phyloP scores from a whole-genome alignment of 345 rosid species.

The Pistacia atlantica region DNA sequence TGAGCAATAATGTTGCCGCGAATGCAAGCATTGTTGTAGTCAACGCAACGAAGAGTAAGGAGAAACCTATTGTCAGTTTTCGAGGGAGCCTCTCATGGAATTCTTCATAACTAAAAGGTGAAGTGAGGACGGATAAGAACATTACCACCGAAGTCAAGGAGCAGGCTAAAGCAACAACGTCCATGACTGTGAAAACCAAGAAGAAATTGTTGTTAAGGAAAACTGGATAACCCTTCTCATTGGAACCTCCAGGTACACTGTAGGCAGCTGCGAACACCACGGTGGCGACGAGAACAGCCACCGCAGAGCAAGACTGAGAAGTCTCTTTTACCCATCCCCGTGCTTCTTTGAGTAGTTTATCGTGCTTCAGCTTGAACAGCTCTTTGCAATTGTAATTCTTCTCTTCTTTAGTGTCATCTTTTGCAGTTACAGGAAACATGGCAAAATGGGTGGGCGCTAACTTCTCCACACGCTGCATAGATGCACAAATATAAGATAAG shows the following conservation, averaged over 20 bases:
- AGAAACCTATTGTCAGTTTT: no score
- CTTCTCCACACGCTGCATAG: neutral
- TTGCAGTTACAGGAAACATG: neutral
- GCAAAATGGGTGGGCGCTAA: neutral
- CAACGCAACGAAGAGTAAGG: no score
- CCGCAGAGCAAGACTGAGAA: constrained; percentile 31
- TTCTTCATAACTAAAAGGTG: constrained; percentile 14
- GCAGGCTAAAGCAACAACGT: constrained; percentile 17
- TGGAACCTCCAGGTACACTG: neutral
- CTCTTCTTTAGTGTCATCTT: no score
- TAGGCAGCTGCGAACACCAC: neutral
- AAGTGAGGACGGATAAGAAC: constrained; percentile 29
- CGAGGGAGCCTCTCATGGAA: constrained; percentile 7
- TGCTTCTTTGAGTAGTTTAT: neutral
- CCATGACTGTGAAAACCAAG: constrained; percentile 25
- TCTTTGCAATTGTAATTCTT: neutral
- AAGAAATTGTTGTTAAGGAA: constrained; percentile 16
- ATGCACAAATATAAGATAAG: constrained; percentile 8
- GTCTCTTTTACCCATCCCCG: constrained; percentile 11
- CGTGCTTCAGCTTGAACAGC: neutral
- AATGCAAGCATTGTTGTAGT: no score
- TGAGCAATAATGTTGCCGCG: no score
- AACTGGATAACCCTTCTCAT: constrained; percentile 20
- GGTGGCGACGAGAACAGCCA: constrained; percentile 15
- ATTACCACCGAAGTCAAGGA: constrained; percentile 32